Evolutionary conservation across 2,329 filamentous ascomycete genomes (phyloP).

Genomic region (Ophiostoma ips): DNA sequence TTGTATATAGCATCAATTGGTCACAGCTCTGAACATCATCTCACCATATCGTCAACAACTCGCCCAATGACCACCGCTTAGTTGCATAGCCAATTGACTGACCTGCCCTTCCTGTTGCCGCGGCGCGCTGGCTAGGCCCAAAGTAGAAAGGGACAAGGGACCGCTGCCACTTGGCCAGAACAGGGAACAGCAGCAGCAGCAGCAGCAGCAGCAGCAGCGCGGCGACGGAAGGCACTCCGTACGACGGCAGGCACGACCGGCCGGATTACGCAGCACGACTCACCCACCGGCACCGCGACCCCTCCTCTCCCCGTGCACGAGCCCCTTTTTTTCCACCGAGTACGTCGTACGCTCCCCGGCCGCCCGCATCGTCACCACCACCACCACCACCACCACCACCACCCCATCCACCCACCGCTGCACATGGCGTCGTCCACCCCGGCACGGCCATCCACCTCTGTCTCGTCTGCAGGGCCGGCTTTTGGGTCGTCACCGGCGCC

Average conservation of each 20-base stretch:
- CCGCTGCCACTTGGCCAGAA: not conserved
- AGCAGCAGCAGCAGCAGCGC: not conserved
- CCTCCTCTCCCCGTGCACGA: no score
- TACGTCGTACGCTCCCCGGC: no score
- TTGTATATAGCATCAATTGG: no score
- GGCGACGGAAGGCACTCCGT: not conserved
- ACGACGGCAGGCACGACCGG: conserved; percentile 1
- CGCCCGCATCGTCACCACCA: not conserved
- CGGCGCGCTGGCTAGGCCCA: conserved; percentile 5
- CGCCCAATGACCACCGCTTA: no score
- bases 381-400: not conserved
- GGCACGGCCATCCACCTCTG: conserved; percentile 3
- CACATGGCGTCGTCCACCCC: conserved; percentile 9
- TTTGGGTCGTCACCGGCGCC: conserved; percentile 3
- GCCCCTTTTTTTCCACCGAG: no score
- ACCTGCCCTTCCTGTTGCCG: no score
- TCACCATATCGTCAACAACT: no score
- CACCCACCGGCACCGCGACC: no score
- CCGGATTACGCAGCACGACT: no score
- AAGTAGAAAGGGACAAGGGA: conserved; percentile 4
- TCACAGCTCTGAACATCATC: no score
- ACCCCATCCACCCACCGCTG: not conserved
- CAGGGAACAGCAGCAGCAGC: not conserved
- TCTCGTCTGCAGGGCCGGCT: not conserved
- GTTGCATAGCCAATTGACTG: not conserved